Conservation (phyloP, 352 stramenopile species). For the Globisporangium iwayamae region DNA sequence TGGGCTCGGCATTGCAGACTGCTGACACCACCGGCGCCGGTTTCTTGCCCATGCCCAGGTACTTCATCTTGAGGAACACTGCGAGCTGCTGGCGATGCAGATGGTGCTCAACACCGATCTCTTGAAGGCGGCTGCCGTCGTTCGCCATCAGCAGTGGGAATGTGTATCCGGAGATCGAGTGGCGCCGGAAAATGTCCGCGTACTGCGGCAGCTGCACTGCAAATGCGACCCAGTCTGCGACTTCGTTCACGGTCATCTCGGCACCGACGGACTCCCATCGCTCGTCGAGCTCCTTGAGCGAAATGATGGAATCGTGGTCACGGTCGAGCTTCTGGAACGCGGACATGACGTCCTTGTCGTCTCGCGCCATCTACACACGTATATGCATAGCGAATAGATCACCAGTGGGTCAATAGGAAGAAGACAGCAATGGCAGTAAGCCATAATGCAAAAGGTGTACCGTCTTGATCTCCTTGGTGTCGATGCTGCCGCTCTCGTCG, state of each 20-base stretch:
- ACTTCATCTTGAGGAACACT: slow-evolving; percentile 83
- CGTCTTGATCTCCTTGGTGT: slow-evolving; percentile 65
- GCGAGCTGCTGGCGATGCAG: slow-evolving; percentile 78
- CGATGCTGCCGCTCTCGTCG: slow-evolving; percentile 73
- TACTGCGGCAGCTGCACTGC: slow-evolving; percentile 83
- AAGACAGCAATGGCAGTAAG: not conserved
- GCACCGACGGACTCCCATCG: slow-evolving; percentile 73
- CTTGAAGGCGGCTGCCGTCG: slow-evolving; percentile 58
- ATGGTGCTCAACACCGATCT: slow-evolving; percentile 67
- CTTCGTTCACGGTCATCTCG: slow-evolving; percentile 85
- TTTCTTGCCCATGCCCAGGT: slow-evolving; percentile 73
- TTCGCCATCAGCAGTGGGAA: slow-evolving; percentile 86
- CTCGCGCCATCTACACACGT: slow-evolving; percentile 33
- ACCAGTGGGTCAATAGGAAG: not conserved
- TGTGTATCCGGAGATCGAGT: slow-evolving; percentile 85
- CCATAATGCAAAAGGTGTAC: slow-evolving; percentile 15
- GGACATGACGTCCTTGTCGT: slow-evolving; percentile 60
- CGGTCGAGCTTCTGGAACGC: slow-evolving; percentile 77
- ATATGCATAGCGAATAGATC: not conserved
- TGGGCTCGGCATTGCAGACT: slow-evolving; percentile 29
- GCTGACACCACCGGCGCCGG: slow-evolving; percentile 39
- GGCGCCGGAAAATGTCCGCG: slow-evolving; percentile 61
- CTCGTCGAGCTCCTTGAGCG: slow-evolving; percentile 76
- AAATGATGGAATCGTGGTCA: slow-evolving; percentile 79
- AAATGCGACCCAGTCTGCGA: slow-evolving; percentile 80